Evolutionary conservation across 139 green algal species (phyloP).

Genomic region (Astrephomene gubernaculifera): DNA sequence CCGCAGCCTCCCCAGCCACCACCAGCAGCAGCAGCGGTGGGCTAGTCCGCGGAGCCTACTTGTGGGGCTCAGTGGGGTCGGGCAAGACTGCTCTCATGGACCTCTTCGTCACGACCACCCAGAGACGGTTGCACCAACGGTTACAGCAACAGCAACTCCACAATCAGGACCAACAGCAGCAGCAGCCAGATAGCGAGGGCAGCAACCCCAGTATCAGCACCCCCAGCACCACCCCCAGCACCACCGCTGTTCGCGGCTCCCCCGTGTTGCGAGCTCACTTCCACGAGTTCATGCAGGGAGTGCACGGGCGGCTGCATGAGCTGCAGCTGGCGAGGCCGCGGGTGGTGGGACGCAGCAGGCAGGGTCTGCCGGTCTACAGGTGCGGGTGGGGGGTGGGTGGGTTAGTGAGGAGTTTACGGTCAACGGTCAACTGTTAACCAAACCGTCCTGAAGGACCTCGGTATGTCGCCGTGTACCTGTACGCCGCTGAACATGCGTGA

Average conservation of each 20-base stretch:
- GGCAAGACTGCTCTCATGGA: conserved; percentile 98
- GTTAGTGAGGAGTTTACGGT: too few species aligned
- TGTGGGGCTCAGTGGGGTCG: conserved; percentile 85
- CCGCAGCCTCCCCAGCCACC: not conserved
- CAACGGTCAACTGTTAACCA: too few species aligned
- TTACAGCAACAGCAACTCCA: not conserved
- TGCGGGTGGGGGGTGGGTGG: conserved; percentile 9
- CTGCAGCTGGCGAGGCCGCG: conserved; percentile 54
- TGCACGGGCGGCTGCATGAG: conserved; percentile 76
- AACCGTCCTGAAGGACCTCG: too few species aligned
- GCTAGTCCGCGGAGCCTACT: conserved; percentile 63
- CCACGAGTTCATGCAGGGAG: conserved; percentile 95
- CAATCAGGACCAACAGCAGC: too few species aligned
- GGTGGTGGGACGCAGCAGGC: conserved; percentile 42
- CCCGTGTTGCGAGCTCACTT: conserved; percentile 83
- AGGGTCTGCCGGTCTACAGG: conserved; percentile 60
- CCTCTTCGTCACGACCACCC: conserved; percentile 70
- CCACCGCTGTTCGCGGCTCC: too few species aligned
- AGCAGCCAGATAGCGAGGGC: too few species aligned
- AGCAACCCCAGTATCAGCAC: too few species aligned
- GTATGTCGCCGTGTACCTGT: too few species aligned
- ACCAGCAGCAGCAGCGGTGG: too few species aligned
- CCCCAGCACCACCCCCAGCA: too few species aligned
- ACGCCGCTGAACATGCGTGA: too few species aligned
- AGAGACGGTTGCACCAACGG: not conserved